phyloP scores from a whole-genome alignment of 805 yeast species.

The Candida insectorum region DNA sequence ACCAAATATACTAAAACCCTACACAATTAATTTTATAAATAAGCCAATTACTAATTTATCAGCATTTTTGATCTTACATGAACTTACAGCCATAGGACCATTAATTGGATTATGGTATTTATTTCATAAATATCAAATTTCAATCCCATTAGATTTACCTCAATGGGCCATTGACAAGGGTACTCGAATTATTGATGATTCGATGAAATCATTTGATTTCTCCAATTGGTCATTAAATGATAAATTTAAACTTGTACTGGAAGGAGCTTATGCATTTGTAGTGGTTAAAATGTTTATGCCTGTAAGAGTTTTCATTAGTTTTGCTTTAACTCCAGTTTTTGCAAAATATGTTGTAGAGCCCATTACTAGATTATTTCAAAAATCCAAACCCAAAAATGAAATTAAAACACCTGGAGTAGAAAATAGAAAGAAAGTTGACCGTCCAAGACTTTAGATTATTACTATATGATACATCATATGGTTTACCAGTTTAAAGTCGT shows the following conservation, averaged over 20 bases:
- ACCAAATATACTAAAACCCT: conserved; percentile 50
- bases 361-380: conserved; percentile 23
- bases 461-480: no score
- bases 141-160: conserved; percentile 54
- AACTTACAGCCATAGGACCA: conserved; percentile 71
- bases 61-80: conserved; percentile 68
- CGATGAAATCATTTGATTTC: conserved; percentile 39
- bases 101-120: conserved; percentile 64
- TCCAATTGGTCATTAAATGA: conserved; percentile 40
- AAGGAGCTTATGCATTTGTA: conserved; percentile 76
- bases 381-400: not conserved
- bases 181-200: conserved; percentile 50
- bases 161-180: conserved; percentile 62
- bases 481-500: no score
- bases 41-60: conserved; percentile 63
- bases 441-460: no score
- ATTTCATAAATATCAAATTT: conserved; percentile 52
- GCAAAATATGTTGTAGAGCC: conserved; percentile 53
- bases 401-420: no score
- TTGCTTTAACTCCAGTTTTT: conserved; percentile 55
- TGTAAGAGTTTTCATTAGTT: conserved; percentile 46
- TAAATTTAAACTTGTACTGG: conserved; percentile 53
- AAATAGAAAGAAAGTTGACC: conserved; percentile 27
- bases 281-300: conserved; percentile 62
- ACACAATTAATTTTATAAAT: conserved; percentile 45